These are phyloP conservation scores for Colletotrichum karsti DNA, from an alignment of 2,329 filamentous ascomycete genomes.

Conservation along the genomic window DNA sequence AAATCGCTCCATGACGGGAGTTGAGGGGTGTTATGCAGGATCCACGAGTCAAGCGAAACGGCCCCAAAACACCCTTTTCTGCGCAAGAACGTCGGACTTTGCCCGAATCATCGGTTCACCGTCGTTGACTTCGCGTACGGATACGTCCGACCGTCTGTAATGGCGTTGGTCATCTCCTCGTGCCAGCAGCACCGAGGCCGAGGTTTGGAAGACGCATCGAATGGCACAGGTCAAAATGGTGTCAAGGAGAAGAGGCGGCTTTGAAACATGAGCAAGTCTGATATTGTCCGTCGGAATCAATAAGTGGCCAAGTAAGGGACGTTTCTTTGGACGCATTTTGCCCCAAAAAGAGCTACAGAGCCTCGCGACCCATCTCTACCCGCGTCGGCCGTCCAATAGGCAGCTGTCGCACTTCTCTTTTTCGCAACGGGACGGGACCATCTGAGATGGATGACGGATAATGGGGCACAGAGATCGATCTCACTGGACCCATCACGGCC, in stretches of 20 bases:
- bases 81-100: conserved; percentile 21
- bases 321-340: conserved; percentile 11
- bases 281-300: neutral
- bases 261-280: conserved; percentile 8
- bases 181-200: neutral
- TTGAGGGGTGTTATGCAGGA: conserved; percentile 41
- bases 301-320: conserved; percentile 1
- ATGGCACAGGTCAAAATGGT: neutral
- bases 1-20: conserved; percentile 12
- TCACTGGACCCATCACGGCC: conserved; percentile 22
- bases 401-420: conserved; percentile 3
- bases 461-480: conserved; percentile 30
- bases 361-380: conserved; percentile 28
- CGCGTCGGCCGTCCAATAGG: conserved; percentile 22
- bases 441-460: conserved; percentile 25
- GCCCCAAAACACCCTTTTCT: conserved; percentile 25
- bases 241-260: neutral
- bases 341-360: conserved; percentile 21
- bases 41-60: conserved; percentile 44
- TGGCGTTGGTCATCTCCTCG: neutral
- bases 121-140: conserved; percentile 2
- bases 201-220: neutral
- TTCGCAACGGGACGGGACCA: conserved; percentile 23
- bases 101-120: conserved; percentile 24
- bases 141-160: conserved; percentile 9